phyloP scores from a whole-genome alignment of 768 basidiomycete species.

The Auricularia cornea region DNA sequence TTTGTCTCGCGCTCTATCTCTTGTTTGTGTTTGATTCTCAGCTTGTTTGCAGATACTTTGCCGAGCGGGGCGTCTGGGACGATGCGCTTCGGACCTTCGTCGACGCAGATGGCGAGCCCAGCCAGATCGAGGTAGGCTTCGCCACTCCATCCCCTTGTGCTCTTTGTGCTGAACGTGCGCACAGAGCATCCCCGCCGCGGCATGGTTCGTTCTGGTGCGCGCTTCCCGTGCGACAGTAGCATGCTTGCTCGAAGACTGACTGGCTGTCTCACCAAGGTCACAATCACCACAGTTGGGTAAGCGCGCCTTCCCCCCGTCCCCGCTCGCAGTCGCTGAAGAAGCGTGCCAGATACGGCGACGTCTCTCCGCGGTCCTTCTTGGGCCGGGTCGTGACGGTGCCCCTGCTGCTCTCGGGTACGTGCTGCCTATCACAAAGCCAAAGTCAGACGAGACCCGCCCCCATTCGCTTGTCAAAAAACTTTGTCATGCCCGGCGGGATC shows the following conservation, averaged over 20 bases:
- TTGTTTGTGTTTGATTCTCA: background rate
- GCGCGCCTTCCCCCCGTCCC: background rate
- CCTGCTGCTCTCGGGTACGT: constrained; percentile 60
- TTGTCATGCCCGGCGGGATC: too few relatives aligned
- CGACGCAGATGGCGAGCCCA: constrained; percentile 76
- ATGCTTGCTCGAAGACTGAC: constrained; percentile 67
- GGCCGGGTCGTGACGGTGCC: constrained; percentile 81
- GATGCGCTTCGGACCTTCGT: constrained; percentile 69
- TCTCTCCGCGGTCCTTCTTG: constrained; percentile 80
- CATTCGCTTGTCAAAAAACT: too few relatives aligned
- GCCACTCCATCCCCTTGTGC: background rate
- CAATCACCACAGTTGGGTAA: background rate
- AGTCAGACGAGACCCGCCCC: background rate
- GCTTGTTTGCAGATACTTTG: constrained; percentile 56
- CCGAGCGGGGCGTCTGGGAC: constrained; percentile 88
- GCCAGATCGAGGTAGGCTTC: constrained; percentile 58
- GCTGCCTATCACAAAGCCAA: background rate
- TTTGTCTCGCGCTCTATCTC: constrained; percentile 26
- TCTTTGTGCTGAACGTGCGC: background rate
- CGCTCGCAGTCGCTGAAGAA: too few relatives aligned
- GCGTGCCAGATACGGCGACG: constrained; percentile 88
- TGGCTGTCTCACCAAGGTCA: background rate
- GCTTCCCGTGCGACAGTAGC: background rate
- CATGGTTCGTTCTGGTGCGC: constrained; percentile 47
- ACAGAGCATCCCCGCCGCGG: constrained; percentile 64